Evolutionary conservation across 257 asterid species (phyloP).

Genomic region (Sherardia arvensis): DNA sequence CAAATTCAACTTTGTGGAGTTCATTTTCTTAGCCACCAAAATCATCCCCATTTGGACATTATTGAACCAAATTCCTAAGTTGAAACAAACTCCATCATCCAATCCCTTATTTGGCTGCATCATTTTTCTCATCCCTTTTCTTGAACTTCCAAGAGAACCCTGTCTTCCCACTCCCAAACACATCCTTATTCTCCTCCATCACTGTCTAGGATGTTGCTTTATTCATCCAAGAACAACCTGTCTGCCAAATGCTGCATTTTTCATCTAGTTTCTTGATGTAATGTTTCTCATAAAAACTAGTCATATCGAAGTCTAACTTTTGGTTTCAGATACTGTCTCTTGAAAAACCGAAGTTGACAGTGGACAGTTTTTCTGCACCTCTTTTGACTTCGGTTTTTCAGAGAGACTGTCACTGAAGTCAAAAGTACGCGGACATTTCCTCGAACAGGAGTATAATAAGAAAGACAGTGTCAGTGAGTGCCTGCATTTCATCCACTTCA

Average conservation of each 20-base stretch:
- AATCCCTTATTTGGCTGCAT: background rate
- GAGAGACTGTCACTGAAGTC: no score
- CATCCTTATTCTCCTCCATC: conserved; percentile 27
- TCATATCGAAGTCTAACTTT: no score
- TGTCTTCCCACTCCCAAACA: conserved; percentile 23
- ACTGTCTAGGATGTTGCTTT: conserved; percentile 20
- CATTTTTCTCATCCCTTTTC: conserved; percentile 9
- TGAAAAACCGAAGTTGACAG: no score
- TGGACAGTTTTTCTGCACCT: no score
- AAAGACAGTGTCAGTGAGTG: conserved; percentile 7
- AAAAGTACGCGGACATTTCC: no score
- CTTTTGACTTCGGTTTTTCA: no score
- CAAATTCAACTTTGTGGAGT: no score
- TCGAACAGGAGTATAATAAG: no score
- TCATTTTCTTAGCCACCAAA: conserved; percentile 16
- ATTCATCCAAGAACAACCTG: conserved; percentile 24
- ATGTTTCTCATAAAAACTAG: background rate
- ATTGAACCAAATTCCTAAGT: conserved; percentile 19
- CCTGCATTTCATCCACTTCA: conserved; percentile 27
- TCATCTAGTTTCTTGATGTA: conserved; percentile 16
- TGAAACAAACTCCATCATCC: conserved; percentile 9
- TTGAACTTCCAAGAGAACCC: conserved; percentile 16
- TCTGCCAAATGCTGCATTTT: conserved; percentile 35
- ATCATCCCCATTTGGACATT: conserved; percentile 27
- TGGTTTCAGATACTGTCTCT: no score